Conservation (phyloP, 2,329 filamentous ascomycete species). For the Paraphaeosphaeria sporulosa region DNA sequence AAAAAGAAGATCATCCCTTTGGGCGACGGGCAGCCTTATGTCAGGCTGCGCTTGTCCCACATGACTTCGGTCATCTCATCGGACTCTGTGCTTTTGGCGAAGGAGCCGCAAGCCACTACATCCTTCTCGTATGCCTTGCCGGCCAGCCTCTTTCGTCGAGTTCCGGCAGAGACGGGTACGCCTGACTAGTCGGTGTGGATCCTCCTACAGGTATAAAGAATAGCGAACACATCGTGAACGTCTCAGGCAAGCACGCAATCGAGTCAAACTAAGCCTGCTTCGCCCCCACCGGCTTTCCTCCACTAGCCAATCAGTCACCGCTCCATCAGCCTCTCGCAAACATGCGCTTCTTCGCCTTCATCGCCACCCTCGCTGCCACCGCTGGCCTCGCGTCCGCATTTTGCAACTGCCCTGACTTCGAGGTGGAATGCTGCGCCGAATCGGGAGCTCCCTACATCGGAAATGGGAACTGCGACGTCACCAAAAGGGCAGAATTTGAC, state of each 20-base stretch:
- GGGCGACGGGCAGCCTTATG: background rate
- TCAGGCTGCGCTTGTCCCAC: background rate
- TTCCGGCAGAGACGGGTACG: background rate
- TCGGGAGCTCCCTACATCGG: constrained; percentile 3
- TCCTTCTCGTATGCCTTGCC: constrained; percentile 4
- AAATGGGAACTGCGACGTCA: background rate
- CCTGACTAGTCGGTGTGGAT: background rate
- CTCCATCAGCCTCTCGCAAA: background rate
- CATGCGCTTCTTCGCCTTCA: constrained; percentile 7
- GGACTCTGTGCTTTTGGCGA: background rate
- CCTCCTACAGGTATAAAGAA: background rate
- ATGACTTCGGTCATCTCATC: background rate
- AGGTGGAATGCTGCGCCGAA: background rate
- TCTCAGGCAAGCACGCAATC: background rate
- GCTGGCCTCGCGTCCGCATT: background rate
- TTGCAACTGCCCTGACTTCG: constrained; percentile 9
- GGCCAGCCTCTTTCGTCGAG: background rate
- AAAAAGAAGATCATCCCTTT: background rate
- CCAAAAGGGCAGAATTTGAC: background rate
- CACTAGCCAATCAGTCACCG: background rate
- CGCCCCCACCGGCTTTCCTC: background rate
- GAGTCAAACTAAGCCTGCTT: background rate
- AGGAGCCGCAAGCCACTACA: background rate
- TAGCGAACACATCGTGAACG: background rate
- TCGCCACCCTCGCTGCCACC: constrained; percentile 1